A percentile compares a stretch with the other conserved stretches of the same genome.
Conservation (phyloP, 768 basidiomycete species). For the Lentinula edodes region DNA sequence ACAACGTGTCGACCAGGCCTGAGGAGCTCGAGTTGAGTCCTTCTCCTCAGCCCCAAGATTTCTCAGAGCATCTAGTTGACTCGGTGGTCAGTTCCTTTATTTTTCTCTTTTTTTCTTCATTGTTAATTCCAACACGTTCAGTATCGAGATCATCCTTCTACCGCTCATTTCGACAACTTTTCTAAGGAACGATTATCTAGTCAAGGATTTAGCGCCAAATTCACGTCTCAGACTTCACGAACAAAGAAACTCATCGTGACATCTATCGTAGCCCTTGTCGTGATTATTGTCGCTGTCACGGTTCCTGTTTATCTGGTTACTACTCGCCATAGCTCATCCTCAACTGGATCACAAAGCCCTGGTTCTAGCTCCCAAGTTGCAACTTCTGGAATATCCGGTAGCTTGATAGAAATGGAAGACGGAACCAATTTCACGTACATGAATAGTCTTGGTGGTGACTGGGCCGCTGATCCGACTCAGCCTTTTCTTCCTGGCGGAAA, state of each 20-base stretch:
- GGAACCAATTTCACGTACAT: conserved; percentile 75
- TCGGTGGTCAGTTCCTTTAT: conserved; percentile 8
- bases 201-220: background rate
- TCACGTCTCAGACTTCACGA: conserved; percentile 1
- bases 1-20: conserved; percentile 9
- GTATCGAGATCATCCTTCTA: background rate
- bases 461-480: conserved; percentile 66
- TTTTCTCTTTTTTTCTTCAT: background rate
- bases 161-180: background rate
- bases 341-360: conserved; percentile 9
- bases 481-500: conserved; percentile 73
- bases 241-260: conserved; percentile 17
- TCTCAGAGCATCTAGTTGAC: conserved; percentile 13
- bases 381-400: conserved; percentile 61
- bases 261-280: conserved; percentile 20
- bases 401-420: conserved; percentile 61
- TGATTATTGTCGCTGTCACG: conserved; percentile 32
- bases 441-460: conserved; percentile 77
- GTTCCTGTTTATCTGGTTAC: conserved; percentile 26
- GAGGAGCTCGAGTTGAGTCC: conserved; percentile 9
- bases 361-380: conserved; percentile 9
- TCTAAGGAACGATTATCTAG: background rate
- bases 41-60: conserved; percentile 7
- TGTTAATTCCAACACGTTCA: background rate
- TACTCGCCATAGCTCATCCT: conserved; percentile 8